These are phyloP conservation scores for Mucor saturninus DNA, from an alignment of 371 early-diverging fungal genomes.

Conservation along the genomic window DNA sequence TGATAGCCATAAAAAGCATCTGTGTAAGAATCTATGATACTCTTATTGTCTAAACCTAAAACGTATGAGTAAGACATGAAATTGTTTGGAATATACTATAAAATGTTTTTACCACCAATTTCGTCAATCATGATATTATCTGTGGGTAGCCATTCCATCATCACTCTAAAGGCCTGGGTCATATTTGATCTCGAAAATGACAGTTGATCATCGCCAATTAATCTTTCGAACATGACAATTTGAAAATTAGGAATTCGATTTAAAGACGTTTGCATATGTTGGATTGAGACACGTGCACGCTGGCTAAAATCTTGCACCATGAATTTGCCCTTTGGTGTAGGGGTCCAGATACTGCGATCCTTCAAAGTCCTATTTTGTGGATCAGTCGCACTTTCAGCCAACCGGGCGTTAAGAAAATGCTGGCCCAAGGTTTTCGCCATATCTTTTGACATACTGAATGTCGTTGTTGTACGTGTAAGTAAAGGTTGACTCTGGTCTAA, in stretches of 20 bases:
- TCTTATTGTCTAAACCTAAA: slow-evolving; percentile 31
- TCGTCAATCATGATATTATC: slow-evolving; percentile 44
- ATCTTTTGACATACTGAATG: slow-evolving; percentile 56
- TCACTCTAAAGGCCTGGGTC: slow-evolving; percentile 58
- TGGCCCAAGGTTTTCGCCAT: slow-evolving; percentile 62
- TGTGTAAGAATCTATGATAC: slow-evolving; percentile 23
- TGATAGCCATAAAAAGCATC: slow-evolving; percentile 47
- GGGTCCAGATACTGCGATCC: slow-evolving; percentile 54
- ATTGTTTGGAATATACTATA: background rate
- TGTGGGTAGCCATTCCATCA: slow-evolving; percentile 56
- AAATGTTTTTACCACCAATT: slow-evolving; percentile 40
- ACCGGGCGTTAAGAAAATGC: slow-evolving; percentile 59
- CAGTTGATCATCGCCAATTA: slow-evolving; percentile 41
- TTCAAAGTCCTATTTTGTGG: slow-evolving; percentile 55
- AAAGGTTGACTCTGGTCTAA: slow-evolving; percentile 40
- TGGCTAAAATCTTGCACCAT: slow-evolving; percentile 52
- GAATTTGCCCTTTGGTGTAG: slow-evolving; percentile 60
- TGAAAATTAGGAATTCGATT: slow-evolving; percentile 34
- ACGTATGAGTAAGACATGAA: background rate
- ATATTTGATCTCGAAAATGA: slow-evolving; percentile 53
- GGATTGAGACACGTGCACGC: slow-evolving; percentile 40
- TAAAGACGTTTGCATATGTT: slow-evolving; percentile 33
- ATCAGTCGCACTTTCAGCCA: slow-evolving; percentile 58
- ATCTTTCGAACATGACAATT: slow-evolving; percentile 44
- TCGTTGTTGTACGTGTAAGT: slow-evolving; percentile 54